A percentile compares a stretch with the other conserved stretches of the same genome.
phyloP scores from a whole-genome alignment of 2,329 filamentous ascomycete genomes.

The Coniochaeta hoffmannii region DNA sequence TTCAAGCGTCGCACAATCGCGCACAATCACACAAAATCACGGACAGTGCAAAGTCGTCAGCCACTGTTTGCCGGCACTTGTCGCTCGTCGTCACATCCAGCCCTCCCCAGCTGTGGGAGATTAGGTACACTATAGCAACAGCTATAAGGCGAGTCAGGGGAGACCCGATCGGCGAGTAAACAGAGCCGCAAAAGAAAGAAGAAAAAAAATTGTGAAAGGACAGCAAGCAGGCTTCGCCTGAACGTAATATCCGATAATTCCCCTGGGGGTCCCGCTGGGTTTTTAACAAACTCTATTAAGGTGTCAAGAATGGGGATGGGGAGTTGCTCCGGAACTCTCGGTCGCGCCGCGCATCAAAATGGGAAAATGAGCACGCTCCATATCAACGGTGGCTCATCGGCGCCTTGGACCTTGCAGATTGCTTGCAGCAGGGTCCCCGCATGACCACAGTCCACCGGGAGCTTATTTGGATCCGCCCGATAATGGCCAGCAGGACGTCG shows the following conservation, averaged over 20 bases:
- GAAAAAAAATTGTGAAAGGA: no score
- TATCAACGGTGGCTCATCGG: neutral
- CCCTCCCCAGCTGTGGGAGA: neutral
- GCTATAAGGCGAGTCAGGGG: neutral
- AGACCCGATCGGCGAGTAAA: neutral
- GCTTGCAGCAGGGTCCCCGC: neutral
- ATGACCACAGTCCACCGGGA: neutral
- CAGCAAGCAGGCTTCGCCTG: neutral
- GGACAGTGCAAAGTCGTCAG: neutral
- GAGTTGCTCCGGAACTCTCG: constrained; percentile 1
- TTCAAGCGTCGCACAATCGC: neutral
- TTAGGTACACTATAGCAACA: neutral
- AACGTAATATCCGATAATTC: neutral
- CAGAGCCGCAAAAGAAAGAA: neutral
- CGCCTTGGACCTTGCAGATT: neutral
- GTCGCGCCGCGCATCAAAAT: neutral
- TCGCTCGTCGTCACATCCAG: neutral
- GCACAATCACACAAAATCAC: no score
- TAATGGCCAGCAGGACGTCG: neutral
- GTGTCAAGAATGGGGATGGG: neutral
- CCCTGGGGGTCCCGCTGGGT: neutral
- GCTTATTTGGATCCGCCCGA: neutral
- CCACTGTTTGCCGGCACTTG: neutral
- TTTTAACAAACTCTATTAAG: neutral
- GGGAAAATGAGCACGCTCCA: neutral